Conservation (phyloP, 805 yeast species). For the Pichia cabralensis region DNA sequence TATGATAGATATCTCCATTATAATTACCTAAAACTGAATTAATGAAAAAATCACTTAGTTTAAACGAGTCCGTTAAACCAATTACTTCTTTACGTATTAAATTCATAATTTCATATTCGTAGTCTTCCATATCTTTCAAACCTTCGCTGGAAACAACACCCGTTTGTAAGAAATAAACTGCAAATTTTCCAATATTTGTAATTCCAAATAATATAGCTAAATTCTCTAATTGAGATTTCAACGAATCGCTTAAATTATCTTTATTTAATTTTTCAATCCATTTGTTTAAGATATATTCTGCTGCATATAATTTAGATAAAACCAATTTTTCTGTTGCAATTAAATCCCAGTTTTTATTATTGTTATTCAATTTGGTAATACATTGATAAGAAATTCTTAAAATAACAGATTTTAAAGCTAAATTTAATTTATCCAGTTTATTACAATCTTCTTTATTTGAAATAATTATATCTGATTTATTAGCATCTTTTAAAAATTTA, state of each 20-base stretch:
- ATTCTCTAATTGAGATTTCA: conserved; percentile 39
- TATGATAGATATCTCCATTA: conserved; percentile 76
- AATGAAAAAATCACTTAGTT: conserved; percentile 68
- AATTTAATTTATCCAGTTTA: conserved; percentile 24
- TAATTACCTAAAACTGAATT: conserved; percentile 75
- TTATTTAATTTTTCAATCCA: conserved; percentile 27
- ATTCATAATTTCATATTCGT: conserved; percentile 37
- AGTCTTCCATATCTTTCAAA: conserved; percentile 30
- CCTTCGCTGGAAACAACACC: conserved; percentile 43
- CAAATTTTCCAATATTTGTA: conserved; percentile 57
- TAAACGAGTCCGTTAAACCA: conserved; percentile 76
- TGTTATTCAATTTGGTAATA: conserved; percentile 24
- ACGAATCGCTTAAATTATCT: conserved; percentile 15
- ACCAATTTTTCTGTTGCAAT: conserved; percentile 36
- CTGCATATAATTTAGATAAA: conserved; percentile 42
- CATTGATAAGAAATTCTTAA: conserved; percentile 29
- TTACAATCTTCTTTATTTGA: conserved; percentile 19
- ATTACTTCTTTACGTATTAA: conserved; percentile 58
- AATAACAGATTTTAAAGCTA: conserved; percentile 32
- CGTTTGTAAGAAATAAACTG: conserved; percentile 62
- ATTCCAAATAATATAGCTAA: conserved; percentile 57
- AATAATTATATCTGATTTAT: conserved; percentile 25
- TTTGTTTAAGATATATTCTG: conserved; percentile 35
- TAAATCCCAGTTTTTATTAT: conserved; percentile 33
- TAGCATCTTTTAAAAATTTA: conserved; percentile 24